phyloP scores from a whole-genome alignment of 257 asterid genomes.

The Primulina huaijiensis region DNA sequence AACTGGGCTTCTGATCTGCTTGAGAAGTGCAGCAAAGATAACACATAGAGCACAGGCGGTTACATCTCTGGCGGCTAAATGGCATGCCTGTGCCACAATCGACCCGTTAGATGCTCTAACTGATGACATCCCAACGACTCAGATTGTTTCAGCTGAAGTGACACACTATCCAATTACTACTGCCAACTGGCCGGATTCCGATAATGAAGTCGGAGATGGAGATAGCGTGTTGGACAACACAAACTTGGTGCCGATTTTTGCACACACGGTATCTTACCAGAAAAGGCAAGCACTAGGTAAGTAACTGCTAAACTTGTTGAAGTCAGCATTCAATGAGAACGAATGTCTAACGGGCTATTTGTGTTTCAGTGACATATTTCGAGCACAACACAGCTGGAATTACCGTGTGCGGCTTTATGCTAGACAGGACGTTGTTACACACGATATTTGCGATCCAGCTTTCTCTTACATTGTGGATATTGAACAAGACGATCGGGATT shows the following conservation, averaged over 20 bases:
- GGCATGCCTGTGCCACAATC: conserved; percentile 89
- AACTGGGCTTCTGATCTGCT: conserved; percentile 77
- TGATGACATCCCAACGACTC: conserved; percentile 40
- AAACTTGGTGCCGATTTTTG: conserved; percentile 46
- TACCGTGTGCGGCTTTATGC: conserved; percentile 87
- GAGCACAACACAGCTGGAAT: conserved; percentile 92
- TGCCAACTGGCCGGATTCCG: conserved; percentile 41
- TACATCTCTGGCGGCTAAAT: conserved; percentile 78
- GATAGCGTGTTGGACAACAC: conserved; percentile 78
- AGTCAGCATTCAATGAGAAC: background rate
- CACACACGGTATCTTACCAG: conserved; percentile 66
- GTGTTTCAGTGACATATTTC: conserved; percentile 72
- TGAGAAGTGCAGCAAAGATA: conserved; percentile 88
- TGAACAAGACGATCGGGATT: conserved; percentile 78
- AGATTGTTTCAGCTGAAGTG: conserved; percentile 26
- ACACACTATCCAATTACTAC: conserved; percentile 23
- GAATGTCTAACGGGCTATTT: background rate
- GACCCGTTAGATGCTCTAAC: conserved; percentile 47
- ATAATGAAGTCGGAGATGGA: conserved; percentile 56
- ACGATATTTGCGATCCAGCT: conserved; percentile 68
- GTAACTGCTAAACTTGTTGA: background rate
- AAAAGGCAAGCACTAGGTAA: conserved; percentile 90
- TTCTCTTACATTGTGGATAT: conserved; percentile 82
- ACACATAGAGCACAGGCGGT: conserved; percentile 82
- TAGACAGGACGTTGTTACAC: conserved; percentile 79